Base-by-base conservation (phyloP, 2,329 filamentous ascomycete species). In the Phyllosticta citribraziliensis region DNA sequence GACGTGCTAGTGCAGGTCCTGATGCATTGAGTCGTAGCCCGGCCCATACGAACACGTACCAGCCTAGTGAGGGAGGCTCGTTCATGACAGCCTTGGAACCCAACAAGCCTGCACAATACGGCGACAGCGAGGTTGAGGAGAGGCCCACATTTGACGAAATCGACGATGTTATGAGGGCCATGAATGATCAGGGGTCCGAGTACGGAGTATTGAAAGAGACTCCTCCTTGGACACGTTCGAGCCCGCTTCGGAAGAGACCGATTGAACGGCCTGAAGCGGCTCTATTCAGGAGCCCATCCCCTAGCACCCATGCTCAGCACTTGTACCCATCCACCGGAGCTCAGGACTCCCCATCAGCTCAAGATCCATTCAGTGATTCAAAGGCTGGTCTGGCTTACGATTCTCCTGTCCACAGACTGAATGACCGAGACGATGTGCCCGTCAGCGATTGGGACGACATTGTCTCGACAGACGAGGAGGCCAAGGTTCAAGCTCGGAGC, bases 361-460 rank as follows among this genome's bases (percentile, higher is more conserved):
- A 80, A 67, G 78, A 83, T 64, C 86, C 83, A 66, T 78, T 83
- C 68, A 86, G 83, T 68, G 84, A 86, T 76, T 85, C 80, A 56
- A 88, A 82, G 67, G 73, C 81, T 68, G 86, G 52, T 66, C 73
- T 66, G 76, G 77, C 78, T 1, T 79, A 80, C 53, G 79, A 82
- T 47, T 80, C 82, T 22, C 80, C 82, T 57, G 76, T 91, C 30
- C 82, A 84, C 63, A 82, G 83, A 59, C 79, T 90, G 60, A 84
- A 87, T 67, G 82, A 80, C 63, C 81, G 80, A 35, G 82, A 83
- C 27, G 85, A 84, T 64, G 78, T 87, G 17, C 85, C 87, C 24
- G 83, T 86, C 63, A 97, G 92, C 70, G 93, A 97, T 72, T 99
- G 94, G 94, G 91, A 96, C 69, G 88, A 88, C 70, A 85, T 88